These are phyloP conservation scores for Colletotrichum sp. DNA, from an alignment of 2,329 filamentous ascomycete genomes.

Conservation along the genomic window DNA sequence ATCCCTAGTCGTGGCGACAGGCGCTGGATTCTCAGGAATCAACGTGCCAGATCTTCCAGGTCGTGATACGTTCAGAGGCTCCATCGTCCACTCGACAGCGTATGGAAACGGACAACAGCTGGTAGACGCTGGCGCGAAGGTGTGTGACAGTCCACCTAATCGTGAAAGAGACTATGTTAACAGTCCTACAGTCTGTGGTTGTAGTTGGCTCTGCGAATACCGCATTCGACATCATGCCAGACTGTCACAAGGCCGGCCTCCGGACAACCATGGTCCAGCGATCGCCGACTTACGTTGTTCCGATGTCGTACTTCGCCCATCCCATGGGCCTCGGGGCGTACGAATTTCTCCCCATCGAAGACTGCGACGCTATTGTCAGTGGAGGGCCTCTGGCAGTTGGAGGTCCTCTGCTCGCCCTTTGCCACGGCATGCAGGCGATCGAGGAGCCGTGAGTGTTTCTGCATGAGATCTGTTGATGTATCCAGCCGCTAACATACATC, in stretches of 20 bases:
- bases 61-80: conserved; percentile 26
- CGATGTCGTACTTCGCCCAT: conserved; percentile 31
- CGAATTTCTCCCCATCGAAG: conserved; percentile 23
- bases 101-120: conserved; percentile 27
- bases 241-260: conserved; percentile 34
- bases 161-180: not conserved
- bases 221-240: conserved; percentile 42
- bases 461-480: not conserved
- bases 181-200: conserved; percentile 26
- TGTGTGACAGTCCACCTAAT: not conserved
- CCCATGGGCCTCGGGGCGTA: conserved; percentile 33
- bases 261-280: conserved; percentile 38
- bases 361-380: conserved; percentile 24
- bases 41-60: conserved; percentile 26
- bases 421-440: not conserved
- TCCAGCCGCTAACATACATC: not conserved
- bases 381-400: conserved; percentile 10
- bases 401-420: not conserved
- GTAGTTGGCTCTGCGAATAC: conserved; percentile 46
- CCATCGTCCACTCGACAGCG: conserved; percentile 27
- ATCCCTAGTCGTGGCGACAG: conserved; percentile 31
- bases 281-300: conserved; percentile 38
- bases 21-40: conserved; percentile 25
- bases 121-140: conserved; percentile 24
- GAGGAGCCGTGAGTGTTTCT: conserved; percentile 21